These are phyloP conservation scores for Colletotrichum chlorophyti DNA, from an alignment of 2,329 filamentous ascomycete species.

Conservation along the genomic window DNA sequence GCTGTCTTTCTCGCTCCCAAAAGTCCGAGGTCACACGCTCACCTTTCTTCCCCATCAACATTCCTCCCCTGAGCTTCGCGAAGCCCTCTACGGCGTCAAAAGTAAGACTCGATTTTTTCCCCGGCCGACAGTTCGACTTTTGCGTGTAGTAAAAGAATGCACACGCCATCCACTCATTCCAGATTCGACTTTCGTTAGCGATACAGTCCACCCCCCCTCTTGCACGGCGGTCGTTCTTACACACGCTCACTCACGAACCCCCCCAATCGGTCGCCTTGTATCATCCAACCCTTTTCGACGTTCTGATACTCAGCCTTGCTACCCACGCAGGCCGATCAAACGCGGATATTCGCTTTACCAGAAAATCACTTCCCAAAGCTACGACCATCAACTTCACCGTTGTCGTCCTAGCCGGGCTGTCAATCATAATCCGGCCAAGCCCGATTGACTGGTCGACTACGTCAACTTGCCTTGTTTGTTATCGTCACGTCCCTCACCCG, in stretches of 20 bases:
- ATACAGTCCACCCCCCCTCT: too few relatives aligned
- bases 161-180: conserved; percentile 13
- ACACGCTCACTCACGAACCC: neutral
- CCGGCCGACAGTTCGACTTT: neutral
- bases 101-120: neutral
- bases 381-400: too few relatives aligned
- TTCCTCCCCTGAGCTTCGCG: conserved; percentile 15
- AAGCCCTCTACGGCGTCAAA: conserved; percentile 20
- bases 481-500: conserved; percentile 8
- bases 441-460: conserved; percentile 1
- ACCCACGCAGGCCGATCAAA: conserved; percentile 25
- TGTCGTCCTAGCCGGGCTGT: neutral
- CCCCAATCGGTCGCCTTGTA: neutral
- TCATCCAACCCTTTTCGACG: conserved; percentile 15
- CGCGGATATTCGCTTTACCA: conserved; percentile 23
- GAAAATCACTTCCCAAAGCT: neutral
- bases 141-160: conserved; percentile 8
- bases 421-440: conserved; percentile 1
- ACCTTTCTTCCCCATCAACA: conserved; percentile 1
- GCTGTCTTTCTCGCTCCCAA: neutral
- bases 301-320: conserved; percentile 28
- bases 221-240: too few relatives aligned
- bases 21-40: neutral
- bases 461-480: neutral
- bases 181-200: neutral